These are phyloP conservation scores for Athelia sp. DNA, from an alignment of 1,284 basidiomycete genomes.

Conservation along the genomic window DNA sequence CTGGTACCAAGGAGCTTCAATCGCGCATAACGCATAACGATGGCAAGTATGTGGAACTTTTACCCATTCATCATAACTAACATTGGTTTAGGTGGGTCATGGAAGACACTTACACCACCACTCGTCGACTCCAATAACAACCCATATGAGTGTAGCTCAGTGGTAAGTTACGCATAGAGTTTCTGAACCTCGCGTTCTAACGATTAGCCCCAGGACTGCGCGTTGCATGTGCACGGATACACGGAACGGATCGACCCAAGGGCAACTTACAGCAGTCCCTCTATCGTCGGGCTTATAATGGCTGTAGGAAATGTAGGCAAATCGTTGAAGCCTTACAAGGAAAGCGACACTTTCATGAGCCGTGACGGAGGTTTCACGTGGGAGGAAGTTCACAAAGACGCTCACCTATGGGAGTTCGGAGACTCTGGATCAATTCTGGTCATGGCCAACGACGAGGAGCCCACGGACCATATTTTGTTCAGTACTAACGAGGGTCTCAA, in stretches of 20 bases:
- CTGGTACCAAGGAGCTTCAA: slow-evolving; percentile 76
- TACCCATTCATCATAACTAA: neutral
- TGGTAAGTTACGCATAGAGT: slow-evolving; percentile 40
- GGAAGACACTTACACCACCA: slow-evolving; percentile 83
- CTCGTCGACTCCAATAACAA: slow-evolving; percentile 71
- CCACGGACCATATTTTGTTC: slow-evolving; percentile 87
- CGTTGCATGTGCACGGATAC: slow-evolving; percentile 92
- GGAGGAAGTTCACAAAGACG: slow-evolving; percentile 98
- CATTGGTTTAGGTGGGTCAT: slow-evolving; percentile 61
- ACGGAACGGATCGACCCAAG: slow-evolving; percentile 89
- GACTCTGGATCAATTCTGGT: slow-evolving; percentile 94
- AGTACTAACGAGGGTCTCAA: slow-evolving; percentile 83
- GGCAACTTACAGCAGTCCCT: slow-evolving; percentile 90
- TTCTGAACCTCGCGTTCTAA: neutral
- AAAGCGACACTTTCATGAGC: slow-evolving; percentile 94
- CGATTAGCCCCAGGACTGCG: slow-evolving; percentile 58
- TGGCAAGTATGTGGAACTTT: slow-evolving; percentile 39
- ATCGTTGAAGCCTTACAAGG: slow-evolving; percentile 72
- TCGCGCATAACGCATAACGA: slow-evolving; percentile 96
- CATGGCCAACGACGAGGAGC: slow-evolving; percentile 92
- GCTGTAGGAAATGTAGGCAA: slow-evolving; percentile 98
- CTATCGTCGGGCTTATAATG: slow-evolving; percentile 90
- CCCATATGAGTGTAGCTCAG: slow-evolving; percentile 68
- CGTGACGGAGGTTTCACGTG: slow-evolving; percentile 97
- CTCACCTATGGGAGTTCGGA: slow-evolving; percentile 97